Percentiles rank a stretch among this genome's conserved stretches.
Evolutionary conservation across 352 stramenopile genomes (phyloP).

Genomic region (Pythium pyrilobum): DNA sequence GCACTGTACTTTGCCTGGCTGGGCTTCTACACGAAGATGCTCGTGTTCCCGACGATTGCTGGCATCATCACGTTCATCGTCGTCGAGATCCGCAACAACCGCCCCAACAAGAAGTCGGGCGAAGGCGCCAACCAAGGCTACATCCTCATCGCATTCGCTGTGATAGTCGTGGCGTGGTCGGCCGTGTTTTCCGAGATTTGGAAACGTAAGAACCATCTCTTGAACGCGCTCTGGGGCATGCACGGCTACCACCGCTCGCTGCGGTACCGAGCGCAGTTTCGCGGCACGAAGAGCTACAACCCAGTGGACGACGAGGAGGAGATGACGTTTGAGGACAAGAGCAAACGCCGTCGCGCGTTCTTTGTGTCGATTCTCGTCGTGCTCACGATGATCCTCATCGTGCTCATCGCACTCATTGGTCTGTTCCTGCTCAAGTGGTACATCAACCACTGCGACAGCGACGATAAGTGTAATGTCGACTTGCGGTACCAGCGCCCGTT

Average conservation of each 20-base stretch:
- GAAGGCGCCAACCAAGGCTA: conserved; percentile 47
- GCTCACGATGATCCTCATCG: conserved; percentile 69
- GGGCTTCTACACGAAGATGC: conserved; percentile 92
- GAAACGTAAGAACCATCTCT: conserved; percentile 83
- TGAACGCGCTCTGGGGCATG: conserved; percentile 83
- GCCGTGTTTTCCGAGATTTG: conserved; percentile 85
- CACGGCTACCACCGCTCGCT: conserved; percentile 68
- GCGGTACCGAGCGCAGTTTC: conserved; percentile 81
- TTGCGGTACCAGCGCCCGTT: conserved; percentile 33
- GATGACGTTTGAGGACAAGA: conserved; percentile 62
- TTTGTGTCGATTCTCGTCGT: conserved; percentile 55
- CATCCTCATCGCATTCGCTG: conserved; percentile 69
- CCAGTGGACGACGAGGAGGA: conserved; percentile 54
- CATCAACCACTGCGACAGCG: conserved; percentile 41
- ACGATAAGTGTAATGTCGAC: conserved; percentile 26
- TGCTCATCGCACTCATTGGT: conserved; percentile 57
- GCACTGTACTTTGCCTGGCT: conserved; percentile 92
- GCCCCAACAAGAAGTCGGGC: conserved; percentile 23
- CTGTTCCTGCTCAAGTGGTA: conserved; percentile 78
- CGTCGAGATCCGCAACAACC: conserved; percentile 27
- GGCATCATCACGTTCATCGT: conserved; percentile 77
- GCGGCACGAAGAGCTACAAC: conserved; percentile 69
- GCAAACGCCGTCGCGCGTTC: conserved; percentile 50
- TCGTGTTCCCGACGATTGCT: conserved; percentile 70
- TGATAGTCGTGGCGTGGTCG: conserved; percentile 87